Conservation (phyloP, 495 filamentous ascomycete genomes). For the Ascobolus immersus region DNA sequence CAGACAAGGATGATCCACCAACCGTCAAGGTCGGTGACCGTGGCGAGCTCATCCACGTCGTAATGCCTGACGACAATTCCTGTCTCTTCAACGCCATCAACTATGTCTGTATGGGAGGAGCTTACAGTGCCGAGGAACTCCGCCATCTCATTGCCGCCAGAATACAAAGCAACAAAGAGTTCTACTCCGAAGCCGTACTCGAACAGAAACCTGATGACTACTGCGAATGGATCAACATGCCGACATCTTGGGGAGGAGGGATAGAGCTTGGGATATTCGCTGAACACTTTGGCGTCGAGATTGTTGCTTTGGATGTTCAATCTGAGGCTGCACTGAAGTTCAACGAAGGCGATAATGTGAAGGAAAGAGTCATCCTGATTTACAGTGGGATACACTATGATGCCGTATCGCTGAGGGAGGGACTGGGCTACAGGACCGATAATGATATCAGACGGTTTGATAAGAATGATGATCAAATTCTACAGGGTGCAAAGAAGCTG, state of each 20-base stretch:
- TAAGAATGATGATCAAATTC: slow-evolving; percentile 36
- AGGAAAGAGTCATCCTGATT: slow-evolving; percentile 50
- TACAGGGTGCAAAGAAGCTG: slow-evolving; percentile 43
- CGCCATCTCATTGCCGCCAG: slow-evolving; percentile 57
- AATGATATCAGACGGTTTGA: slow-evolving; percentile 61
- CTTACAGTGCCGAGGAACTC: slow-evolving; percentile 42
- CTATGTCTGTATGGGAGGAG: slow-evolving; percentile 42
- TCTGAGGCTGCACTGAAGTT: slow-evolving; percentile 44
- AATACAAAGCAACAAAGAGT: slow-evolving; percentile 44
- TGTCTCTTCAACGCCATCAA: slow-evolving; percentile 83
- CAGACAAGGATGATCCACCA: slow-evolving; percentile 34
- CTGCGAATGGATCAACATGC: slow-evolving; percentile 57
- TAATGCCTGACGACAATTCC: slow-evolving; percentile 93
- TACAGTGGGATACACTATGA: slow-evolving; percentile 96
- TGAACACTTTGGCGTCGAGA: slow-evolving; percentile 59
- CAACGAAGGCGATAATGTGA: slow-evolving; percentile 40
- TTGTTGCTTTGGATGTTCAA: slow-evolving; percentile 25
- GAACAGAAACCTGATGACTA: slow-evolving; percentile 52
- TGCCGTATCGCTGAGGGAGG: slow-evolving; percentile 50
- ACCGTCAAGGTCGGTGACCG: slow-evolving; percentile 37
- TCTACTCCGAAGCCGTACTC: slow-evolving; percentile 51
- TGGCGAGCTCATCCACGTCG: slow-evolving; percentile 51
- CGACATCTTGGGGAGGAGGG: slow-evolving; percentile 69
- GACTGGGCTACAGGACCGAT: slow-evolving; percentile 35
- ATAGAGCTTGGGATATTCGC: slow-evolving; percentile 75